A percentile compares a stretch with the other conserved stretches of the same genome.
Conservation (phyloP, 2,329 filamentous ascomycete genomes). For the Metarhizium rileyi region DNA sequence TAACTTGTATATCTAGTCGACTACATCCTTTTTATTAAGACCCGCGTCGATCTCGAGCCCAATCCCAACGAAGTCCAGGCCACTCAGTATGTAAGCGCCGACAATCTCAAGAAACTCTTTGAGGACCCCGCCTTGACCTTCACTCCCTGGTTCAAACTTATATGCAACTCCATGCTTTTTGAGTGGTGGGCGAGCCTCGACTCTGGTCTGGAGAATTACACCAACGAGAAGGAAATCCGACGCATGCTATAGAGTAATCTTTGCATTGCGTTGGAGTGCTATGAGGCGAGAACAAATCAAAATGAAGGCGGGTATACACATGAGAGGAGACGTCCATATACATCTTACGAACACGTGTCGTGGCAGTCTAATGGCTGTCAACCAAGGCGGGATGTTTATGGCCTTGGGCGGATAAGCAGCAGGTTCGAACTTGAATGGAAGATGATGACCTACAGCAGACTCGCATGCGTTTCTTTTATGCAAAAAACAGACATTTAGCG, state of each 20-base stretch:
- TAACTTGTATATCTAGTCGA: constrained; percentile 54
- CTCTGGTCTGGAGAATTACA: constrained; percentile 71
- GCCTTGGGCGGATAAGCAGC: background rate
- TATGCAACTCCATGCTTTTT: constrained; percentile 95
- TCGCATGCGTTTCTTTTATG: background rate
- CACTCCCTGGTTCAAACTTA: constrained; percentile 98
- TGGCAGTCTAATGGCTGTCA: background rate
- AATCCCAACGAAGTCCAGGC: constrained; percentile 87
- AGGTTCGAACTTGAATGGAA: background rate
- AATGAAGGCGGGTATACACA: background rate
- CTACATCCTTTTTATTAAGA: constrained; percentile 97
- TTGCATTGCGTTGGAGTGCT: background rate
- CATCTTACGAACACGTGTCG: background rate
- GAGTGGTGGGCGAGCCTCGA: constrained; percentile 93
- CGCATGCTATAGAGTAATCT: constrained; percentile 50
- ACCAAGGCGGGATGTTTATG: background rate
- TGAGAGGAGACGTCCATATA: background rate
- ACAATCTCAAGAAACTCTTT: constrained; percentile 79
- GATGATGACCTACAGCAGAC: background rate
- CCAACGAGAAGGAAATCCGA: constrained; percentile 76
- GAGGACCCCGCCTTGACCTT: constrained; percentile 71
- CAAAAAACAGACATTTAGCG: background rate
- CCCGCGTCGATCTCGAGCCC: constrained; percentile 70
- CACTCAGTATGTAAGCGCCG: constrained; percentile 71
- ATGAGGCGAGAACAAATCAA: background rate